A percentile compares a stretch with the other conserved stretches of the same genome.
These are phyloP conservation scores for Nitzschia inconspicua DNA, from an alignment of 108 stramenopile genomes.

Conservation along the genomic window DNA sequence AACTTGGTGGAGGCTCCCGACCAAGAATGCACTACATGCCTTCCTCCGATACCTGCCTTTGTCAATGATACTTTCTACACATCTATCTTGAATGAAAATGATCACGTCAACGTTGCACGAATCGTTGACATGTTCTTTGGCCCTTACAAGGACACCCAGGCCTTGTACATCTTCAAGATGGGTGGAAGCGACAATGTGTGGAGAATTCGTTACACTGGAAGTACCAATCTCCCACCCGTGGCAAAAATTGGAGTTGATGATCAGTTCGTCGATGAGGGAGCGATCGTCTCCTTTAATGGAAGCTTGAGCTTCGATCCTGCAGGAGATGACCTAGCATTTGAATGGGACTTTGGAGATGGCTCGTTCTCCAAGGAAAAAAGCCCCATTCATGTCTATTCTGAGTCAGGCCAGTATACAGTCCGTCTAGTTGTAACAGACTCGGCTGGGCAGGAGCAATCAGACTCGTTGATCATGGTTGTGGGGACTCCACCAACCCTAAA, in stretches of 20 bases:
- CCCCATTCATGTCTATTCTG: constrained; percentile 13
- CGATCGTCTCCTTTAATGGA: constrained; percentile 28
- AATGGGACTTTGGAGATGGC: constrained; percentile 37
- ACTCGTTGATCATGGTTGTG: constrained; percentile 4
- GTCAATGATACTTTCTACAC: constrained; percentile 8
- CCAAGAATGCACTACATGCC: not conserved
- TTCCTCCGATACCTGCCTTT: constrained; percentile 3
- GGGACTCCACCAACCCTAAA: constrained; percentile 13
- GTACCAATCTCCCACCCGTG: constrained; percentile 22
- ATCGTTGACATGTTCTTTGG: constrained; percentile 31
- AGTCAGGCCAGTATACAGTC: constrained; percentile 11
- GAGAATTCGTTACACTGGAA: constrained; percentile 23
- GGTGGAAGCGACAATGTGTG: constrained; percentile 14
- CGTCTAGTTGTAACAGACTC: constrained; percentile 20
- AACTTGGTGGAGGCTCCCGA: constrained; percentile 2
- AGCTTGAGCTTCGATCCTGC: constrained; percentile 26
- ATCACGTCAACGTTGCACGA: constrained; percentile 5
- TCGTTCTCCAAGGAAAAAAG: not conserved
- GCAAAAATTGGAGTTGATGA: constrained; percentile 9
- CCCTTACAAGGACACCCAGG: constrained; percentile 30
- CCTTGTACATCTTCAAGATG: constrained; percentile 20
- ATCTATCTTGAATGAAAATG: not conserved
- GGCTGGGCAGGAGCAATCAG: not conserved
- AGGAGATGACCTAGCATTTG: constrained; percentile 15
- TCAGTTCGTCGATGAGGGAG: constrained; percentile 1